Conservation (phyloP, 1,284 basidiomycete species). For the Lignosus rhinocerotis region DNA sequence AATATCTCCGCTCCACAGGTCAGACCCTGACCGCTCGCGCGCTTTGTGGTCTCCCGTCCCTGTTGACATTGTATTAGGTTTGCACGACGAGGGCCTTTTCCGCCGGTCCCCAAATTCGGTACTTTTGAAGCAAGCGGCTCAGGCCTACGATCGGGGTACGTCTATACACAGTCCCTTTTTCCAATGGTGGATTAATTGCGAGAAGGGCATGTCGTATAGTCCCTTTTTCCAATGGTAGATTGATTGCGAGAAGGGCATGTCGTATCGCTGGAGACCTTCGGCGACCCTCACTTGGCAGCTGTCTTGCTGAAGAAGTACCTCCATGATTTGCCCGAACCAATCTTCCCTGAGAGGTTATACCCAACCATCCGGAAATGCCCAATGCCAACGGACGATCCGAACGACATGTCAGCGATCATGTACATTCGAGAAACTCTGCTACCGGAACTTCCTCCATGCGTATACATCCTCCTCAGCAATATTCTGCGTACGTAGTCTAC, state of each 20-base stretch:
- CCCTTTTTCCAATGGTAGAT: constrained; percentile 9
- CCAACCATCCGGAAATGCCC: constrained; percentile 70
- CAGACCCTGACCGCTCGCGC: constrained; percentile 12
- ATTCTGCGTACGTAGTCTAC: constrained; percentile 62
- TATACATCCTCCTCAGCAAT: constrained; percentile 72
- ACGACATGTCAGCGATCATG: constrained; percentile 54
- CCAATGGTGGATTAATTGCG: constrained; percentile 5
- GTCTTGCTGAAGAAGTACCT: constrained; percentile 85
- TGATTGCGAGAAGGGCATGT: constrained; percentile 56
- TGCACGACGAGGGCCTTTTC: constrained; percentile 80
- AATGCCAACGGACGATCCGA: constrained; percentile 48
- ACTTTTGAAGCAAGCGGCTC: constrained; percentile 70
- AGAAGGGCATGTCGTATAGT: constrained; percentile 65
- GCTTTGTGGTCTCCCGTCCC: background rate
- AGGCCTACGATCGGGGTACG: constrained; percentile 78
- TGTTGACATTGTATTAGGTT: constrained; percentile 40
- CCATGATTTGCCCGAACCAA: constrained; percentile 73
- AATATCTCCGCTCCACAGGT: constrained; percentile 68
- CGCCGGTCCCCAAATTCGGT: constrained; percentile 73
- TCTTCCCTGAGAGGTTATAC: constrained; percentile 73
- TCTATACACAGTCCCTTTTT: constrained; percentile 3
- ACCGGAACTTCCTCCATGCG: constrained; percentile 65
- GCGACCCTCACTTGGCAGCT: constrained; percentile 78
- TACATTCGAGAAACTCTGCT: constrained; percentile 71
- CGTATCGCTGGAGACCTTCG: constrained; percentile 71